phyloP scores from a whole-genome alignment of 1,284 basidiomycete genomes.

The Irpex rosettiformis region DNA sequence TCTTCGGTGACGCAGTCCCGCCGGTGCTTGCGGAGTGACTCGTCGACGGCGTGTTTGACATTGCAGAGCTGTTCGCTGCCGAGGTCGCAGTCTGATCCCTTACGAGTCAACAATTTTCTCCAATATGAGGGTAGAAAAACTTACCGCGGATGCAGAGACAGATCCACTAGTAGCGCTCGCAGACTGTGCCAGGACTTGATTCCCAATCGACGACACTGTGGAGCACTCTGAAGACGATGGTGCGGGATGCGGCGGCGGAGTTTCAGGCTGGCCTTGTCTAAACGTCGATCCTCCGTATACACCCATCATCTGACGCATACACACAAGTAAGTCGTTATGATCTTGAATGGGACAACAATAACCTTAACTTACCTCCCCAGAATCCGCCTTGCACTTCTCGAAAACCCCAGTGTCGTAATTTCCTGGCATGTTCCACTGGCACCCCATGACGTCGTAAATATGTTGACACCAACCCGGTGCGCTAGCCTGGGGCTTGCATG shows the following conservation, averaged over 20 bases:
- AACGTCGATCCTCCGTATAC: constrained; percentile 67
- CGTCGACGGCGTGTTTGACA: not conserved
- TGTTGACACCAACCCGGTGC: constrained; percentile 63
- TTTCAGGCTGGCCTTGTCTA: constrained; percentile 57
- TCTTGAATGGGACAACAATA: constrained; percentile 1
- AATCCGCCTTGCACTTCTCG: constrained; percentile 52
- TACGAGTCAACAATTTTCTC: not conserved
- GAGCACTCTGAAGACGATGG: constrained; percentile 55
- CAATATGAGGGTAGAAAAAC: not conserved
- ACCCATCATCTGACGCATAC: constrained; percentile 52
- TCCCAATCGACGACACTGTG: constrained; percentile 37
- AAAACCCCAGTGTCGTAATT: constrained; percentile 56
- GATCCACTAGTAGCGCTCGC: not conserved
- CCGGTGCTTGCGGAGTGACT: not conserved
- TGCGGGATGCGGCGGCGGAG: constrained; percentile 56
- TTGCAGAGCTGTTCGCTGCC: not conserved
- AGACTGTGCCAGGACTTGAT: constrained; percentile 17
- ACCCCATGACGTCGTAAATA: constrained; percentile 69
- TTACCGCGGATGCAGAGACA: not conserved
- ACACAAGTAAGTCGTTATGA: not conserved
- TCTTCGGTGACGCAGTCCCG: not conserved
- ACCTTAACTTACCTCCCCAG: constrained; percentile 40
- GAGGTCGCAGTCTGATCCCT: not conserved
- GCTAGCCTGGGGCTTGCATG: constrained; percentile 57
- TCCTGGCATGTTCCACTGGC: constrained; percentile 70